Evolutionary conservation across 1,139 yeast species (phyloP).

Genomic region (Scheffersomyces titani): DNA sequence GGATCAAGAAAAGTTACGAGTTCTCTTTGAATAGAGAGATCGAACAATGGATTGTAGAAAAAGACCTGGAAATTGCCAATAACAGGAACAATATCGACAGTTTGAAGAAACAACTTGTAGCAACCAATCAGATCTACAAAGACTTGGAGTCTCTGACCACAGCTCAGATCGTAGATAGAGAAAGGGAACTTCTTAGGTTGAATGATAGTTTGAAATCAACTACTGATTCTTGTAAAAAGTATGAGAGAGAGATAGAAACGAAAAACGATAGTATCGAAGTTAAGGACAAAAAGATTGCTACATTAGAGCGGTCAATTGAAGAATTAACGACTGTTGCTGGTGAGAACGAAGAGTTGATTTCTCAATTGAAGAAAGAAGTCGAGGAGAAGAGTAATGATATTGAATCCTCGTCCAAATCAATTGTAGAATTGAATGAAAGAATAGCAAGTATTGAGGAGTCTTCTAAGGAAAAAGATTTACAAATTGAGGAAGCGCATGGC

Average conservation of each 20-base stretch:
- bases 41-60: conserved; percentile 28
- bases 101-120: conserved; percentile 5
- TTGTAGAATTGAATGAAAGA: not conserved
- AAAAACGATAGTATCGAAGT: not conserved
- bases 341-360: not conserved
- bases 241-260: not conserved
- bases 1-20: conserved; percentile 24
- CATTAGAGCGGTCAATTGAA: not conserved
- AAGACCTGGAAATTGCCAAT: conserved; percentile 22
- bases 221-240: not conserved
- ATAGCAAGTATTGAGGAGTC: not conserved
- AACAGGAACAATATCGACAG: conserved; percentile 8
- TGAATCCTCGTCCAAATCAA: not conserved
- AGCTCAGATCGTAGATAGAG: not conserved
- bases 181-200: not conserved
- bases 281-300: conserved; percentile 2
- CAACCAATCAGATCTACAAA: conserved; percentile 2
- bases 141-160: conserved; percentile 2
- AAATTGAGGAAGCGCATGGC: not conserved
- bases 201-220: not conserved
- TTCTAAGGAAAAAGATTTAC: not conserved
- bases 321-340: not conserved
- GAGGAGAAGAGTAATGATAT: not conserved
- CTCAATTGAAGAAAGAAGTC: not conserved
- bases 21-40: conserved; percentile 30